Evolutionary conservation across 805 yeast genomes (phyloP), one percentile per base, ranked within the genome.

Genomic region (Ogataea paradorogensis): DNA sequence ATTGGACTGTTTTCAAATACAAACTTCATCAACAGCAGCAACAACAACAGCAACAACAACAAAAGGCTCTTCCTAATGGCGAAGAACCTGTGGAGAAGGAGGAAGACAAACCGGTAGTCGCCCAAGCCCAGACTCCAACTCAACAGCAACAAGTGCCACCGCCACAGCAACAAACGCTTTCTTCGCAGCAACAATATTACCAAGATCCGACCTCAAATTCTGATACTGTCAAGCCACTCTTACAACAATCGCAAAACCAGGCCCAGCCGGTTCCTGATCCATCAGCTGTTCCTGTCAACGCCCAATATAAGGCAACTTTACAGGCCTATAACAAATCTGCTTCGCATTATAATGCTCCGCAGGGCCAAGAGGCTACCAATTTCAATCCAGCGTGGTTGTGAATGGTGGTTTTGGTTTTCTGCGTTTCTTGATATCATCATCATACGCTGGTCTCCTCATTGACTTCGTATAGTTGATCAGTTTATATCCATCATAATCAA

Each of bases 1-100:
- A 91, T 66, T 91, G 99, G 99, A 91, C 96, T 21, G 78, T 89
- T 47, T 84, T 82, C 68, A 85, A 84, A 61, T 82, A 77, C 61
- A 84, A 75, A 54, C 76, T 77, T 49, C 76, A 76, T 50, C 78
- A 76, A 54, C 67, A 61, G 43, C 71, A 66, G 41, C 74, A 68
- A 43, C 61, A 59, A 33, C 60, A 56, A 31, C 61, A 51, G 30
- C 62, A 56, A 35, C 52, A 48, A 29, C 53, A 44, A 33, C 55
- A 49, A 53, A 48, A 50, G 32, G 35, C 46, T 15, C 23, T 44
- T 21, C 43, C 46, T 33, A 32, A 22, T 15, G 52, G 48, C 10
- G 48, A 38, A 10, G 50, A 50, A 16, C 39, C 37, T 27, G 47
- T 38, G 7, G 54, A 45, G 15, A 44, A 43, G 16, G 29, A 31